phyloP scores from a whole-genome alignment of 2,329 filamentous ascomycete species.

The Gaeumannomyces sp. region DNA sequence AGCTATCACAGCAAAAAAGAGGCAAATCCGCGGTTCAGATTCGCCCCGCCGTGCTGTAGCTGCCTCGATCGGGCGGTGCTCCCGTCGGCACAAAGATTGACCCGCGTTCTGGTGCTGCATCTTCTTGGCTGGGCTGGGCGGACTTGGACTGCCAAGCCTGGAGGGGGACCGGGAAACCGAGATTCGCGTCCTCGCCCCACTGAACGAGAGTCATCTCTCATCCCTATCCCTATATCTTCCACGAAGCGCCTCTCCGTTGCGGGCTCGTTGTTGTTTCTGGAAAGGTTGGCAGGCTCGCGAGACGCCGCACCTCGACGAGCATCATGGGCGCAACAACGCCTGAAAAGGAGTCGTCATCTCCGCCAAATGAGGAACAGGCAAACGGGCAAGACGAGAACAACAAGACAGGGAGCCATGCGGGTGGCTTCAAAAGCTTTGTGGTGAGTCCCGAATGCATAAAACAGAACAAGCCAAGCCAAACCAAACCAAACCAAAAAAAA shows the following conservation, averaged over 20 bases:
- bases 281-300: neutral
- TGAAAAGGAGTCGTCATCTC: neutral
- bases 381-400: neutral
- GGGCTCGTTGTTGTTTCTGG: too few species aligned
- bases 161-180: neutral
- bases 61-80: too few species aligned
- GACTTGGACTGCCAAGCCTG: neutral
- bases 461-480: neutral
- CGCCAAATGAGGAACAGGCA: neutral
- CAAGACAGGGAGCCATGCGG: neutral
- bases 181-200: neutral
- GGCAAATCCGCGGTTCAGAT: too few species aligned
- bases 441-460: neutral
- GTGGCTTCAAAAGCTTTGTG: neutral
- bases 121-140: too few species aligned
- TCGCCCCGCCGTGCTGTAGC: too few species aligned
- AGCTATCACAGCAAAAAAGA: too few species aligned
- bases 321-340: neutral
- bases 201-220: neutral
- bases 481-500: neutral
- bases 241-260: neutral
- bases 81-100: neutral
- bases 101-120: neutral
- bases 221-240: neutral
- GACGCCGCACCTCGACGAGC: neutral